Conservation (phyloP, 768 basidiomycete genomes). For the Boletus fagicola region DNA sequence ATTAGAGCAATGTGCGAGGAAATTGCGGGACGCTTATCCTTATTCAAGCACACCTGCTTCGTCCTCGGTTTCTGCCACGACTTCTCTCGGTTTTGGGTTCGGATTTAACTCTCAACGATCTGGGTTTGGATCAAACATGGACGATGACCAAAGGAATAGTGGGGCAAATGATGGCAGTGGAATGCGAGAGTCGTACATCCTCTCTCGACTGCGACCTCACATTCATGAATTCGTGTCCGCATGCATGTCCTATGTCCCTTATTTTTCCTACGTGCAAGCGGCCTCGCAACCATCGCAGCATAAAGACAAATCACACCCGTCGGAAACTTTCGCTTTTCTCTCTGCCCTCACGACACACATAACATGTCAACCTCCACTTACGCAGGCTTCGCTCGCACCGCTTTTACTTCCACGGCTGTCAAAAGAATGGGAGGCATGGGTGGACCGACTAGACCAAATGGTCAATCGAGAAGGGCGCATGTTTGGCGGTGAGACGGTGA, state of each 20-base stretch:
- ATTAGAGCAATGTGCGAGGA: conserved; percentile 64
- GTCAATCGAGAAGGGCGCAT: conserved; percentile 75
- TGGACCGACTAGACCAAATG: conserved; percentile 61
- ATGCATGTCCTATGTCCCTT: conserved; percentile 79
- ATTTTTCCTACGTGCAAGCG: conserved; percentile 61
- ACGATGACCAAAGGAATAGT: conserved; percentile 27
- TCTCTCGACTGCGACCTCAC: conserved; percentile 71
- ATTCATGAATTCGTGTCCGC: conserved; percentile 75
- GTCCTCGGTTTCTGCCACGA: conserved; percentile 30
- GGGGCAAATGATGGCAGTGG: conserved; percentile 40
- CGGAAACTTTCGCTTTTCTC: conserved; percentile 73
- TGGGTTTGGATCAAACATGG: conserved; percentile 34
- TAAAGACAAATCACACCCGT: conserved; percentile 66
- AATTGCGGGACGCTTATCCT: conserved; percentile 78
- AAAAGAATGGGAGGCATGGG: conserved; percentile 80
- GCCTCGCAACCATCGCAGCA: conserved; percentile 39
- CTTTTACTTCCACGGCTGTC: conserved; percentile 60
- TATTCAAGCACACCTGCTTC: conserved; percentile 57
- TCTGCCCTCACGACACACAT: conserved; percentile 66
- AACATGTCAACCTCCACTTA: conserved; percentile 63
- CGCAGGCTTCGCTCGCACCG: conserved; percentile 56
- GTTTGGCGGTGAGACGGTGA: conserved; percentile 72
- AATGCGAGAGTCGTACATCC: conserved; percentile 81
- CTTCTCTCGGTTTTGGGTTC: conserved; percentile 35
- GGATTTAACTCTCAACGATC: conserved; percentile 22